Conservation (phyloP, 2,329 filamentous ascomycete genomes). For the Aspergillus sp. region DNA sequence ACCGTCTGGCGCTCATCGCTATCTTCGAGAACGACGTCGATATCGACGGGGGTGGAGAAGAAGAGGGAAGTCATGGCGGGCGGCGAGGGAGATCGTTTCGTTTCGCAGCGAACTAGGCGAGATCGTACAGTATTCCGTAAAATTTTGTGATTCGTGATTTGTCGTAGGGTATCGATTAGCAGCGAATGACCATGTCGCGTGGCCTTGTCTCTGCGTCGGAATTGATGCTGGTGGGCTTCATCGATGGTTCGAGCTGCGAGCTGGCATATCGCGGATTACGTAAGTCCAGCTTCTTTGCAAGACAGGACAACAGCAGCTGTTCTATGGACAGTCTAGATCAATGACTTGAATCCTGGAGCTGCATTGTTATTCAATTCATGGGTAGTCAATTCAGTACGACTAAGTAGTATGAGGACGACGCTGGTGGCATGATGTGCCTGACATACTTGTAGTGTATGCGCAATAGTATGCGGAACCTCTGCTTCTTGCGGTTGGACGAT, state of each 20-base stretch:
- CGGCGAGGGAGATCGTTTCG: not conserved
- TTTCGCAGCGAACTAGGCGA: not conserved
- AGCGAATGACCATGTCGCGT: slow-evolving; percentile 1
- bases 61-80: slow-evolving; percentile 88
- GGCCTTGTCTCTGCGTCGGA: not conserved
- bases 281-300: slow-evolving; percentile 5
- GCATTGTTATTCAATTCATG: too few relatives aligned
- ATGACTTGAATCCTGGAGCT: too few relatives aligned
- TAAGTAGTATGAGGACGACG: too few relatives aligned
- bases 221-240: not conserved
- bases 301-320: too few relatives aligned
- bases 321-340: too few relatives aligned
- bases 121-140: not conserved
- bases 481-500: too few relatives aligned
- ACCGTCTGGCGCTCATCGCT: slow-evolving; percentile 90
- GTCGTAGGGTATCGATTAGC: slow-evolving; percentile 2
- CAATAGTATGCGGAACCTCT: too few relatives aligned
- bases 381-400: too few relatives aligned
- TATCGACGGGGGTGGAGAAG: slow-evolving; percentile 97
- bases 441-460: too few relatives aligned
- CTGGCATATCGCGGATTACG: slow-evolving; percentile 9
- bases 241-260: slow-evolving; percentile 7
- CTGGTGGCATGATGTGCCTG: too few relatives aligned
- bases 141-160: not conserved
- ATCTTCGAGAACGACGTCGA: slow-evolving; percentile 96